Evolutionary conservation across 1,284 basidiomycete genomes (phyloP), one percentile per base, ranked within the genome.

Genomic region (Ceratobasidium sp.): DNA sequence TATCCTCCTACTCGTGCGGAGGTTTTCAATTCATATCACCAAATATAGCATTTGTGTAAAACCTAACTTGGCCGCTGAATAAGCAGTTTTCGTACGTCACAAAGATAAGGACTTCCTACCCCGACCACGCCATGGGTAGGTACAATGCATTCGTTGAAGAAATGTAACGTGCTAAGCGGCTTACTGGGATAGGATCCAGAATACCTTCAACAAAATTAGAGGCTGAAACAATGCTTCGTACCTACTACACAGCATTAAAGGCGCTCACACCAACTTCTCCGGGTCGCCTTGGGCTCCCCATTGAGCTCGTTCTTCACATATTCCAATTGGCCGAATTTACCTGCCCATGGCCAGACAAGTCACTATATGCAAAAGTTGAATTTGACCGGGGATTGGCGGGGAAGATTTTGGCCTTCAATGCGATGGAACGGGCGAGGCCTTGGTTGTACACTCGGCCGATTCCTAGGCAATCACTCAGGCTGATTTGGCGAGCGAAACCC

Each of bases 371-470:
- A 17, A 45, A 60, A 33, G 67, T 72, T 56, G 56, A 59, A 17
- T 50, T 8, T 60, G 67, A 72, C 31, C 41, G 67, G 11, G 22
- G 9, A 5, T 17, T 60, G 33, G 56, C 56, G n/a, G 67, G 56
- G 2, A 60, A 36, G 27, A 14, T 57, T 5, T 33, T 72, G 54
- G 41, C 33, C 6, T 44, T 54, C 24, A 27, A 56, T 15, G 41
- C 44, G 17, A 56, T 14, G 8, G 54, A 56, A 31, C 48, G 47
- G 11, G 44, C 51, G 19, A 72, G 67, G 54, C 54, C 67, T 14
- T 72, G 67, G 67, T 41, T 72, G 50, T 59, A 56, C 44, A 59
- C 67, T 4, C 67, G n/a, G 22, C 67, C 67, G 4, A 31, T 72
- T 2, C 48, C 67, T 27, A 9, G 44, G 33, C 15, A 9, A 8